Evolutionary conservation across 306 rosid genomes (phyloP).

Genomic region (Pterocarpus macrocarpus): DNA sequence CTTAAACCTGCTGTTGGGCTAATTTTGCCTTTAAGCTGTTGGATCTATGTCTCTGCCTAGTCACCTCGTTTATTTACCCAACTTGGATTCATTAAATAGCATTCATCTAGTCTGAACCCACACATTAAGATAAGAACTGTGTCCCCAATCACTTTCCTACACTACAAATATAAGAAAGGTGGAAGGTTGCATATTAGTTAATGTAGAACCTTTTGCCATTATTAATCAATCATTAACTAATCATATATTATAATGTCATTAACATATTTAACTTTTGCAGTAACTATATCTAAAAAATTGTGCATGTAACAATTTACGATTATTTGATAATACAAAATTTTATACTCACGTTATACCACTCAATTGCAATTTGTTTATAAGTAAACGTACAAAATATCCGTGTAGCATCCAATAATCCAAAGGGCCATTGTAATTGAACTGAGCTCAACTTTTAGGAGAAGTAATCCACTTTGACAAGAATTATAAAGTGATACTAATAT

Average conservation of each 20-base stretch:
- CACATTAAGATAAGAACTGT: not conserved
- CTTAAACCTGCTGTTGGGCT: not conserved
- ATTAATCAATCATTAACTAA: no score
- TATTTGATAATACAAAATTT: no score
- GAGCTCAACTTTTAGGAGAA: not conserved
- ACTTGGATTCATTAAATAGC: no score
- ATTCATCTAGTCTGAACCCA: no score
- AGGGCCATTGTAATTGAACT: not conserved
- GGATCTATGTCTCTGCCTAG: not conserved
- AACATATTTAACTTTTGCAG: no score
- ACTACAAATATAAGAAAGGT: not conserved
- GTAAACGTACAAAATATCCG: not conserved
- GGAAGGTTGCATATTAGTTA: not conserved
- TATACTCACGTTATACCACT: no score
- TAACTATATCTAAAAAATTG: no score
- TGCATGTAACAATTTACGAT: no score
- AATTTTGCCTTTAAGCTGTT: not conserved
- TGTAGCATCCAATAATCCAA: not conserved
- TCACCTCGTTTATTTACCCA: not conserved
- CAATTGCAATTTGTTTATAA: not conserved
- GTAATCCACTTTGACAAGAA: slow-evolving; percentile 1
- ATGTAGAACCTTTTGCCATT: no score
- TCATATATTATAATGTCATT: no score
- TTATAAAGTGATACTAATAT: not conserved
- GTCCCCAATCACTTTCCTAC: not conserved